Evolutionary conservation across 2,329 filamentous ascomycete genomes (phyloP), one percentile per base, ranked within the genome.

Genomic region (Stemphylium vesicarium): DNA sequence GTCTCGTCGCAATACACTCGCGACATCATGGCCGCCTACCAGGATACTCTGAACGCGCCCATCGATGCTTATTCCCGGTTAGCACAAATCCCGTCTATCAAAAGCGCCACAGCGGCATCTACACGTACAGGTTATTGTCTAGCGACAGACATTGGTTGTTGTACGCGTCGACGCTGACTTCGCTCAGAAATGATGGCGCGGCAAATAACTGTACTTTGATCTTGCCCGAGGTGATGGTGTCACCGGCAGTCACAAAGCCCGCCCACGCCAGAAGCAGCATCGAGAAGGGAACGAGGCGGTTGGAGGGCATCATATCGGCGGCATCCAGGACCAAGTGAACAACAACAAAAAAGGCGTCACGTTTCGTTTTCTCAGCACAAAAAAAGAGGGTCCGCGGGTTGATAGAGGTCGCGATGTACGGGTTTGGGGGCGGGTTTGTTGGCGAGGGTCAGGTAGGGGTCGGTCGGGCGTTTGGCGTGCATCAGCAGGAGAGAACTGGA

Each of bases 161-260:
- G 32, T 62, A 60, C 41, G 68, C 65, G 43, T 75, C 72, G 10
- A 75, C 66, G 2, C 63, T 66, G 0, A 73, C 69, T 41, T 72
- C 70, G 15, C 62, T 63, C 26, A 68, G 63, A 43, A 71, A 75
- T n/a, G 70, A 66, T 1, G 70, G 69, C 20, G 62, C 50, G 5
- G 70, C 72, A 42, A 72, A 75, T 5, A 75, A 48, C 46, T 72
- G 72, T 4, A 75, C 70, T 53, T 72, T 73, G 60, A 75, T 74
- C 29, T 65, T 65, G 24, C 50, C 48, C 4, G 56, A 44, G 4
- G 59, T 61, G 11, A 73, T 63, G 31, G 62, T 55, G 33, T 70
- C 64, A 42, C 53, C 55, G 38, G 64, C 60, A 5, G 42, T 40
- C 12, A 44, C 58, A 9, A 54, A 9, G 31, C 36, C 31, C 8